Conservation (phyloP, 192 early-diverging fungal genomes). For the Gryganskiella cystojenkinii region DNA sequence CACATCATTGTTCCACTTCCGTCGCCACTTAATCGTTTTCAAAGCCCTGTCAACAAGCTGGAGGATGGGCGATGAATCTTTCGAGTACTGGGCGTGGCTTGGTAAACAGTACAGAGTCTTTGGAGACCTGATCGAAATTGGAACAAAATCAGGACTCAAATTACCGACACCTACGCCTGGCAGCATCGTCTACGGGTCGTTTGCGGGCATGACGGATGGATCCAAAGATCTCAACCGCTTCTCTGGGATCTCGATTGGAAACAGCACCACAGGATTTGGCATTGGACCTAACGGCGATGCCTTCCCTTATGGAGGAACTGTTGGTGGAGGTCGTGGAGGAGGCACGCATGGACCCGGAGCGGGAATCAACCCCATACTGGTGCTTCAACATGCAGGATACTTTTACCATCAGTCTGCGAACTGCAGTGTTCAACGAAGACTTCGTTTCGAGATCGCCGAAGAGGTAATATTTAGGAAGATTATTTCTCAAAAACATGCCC, state of each 20-base stretch:
- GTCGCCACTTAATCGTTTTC: conserved; percentile 74
- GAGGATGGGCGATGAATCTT: conserved; percentile 78
- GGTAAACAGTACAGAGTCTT: conserved; percentile 85
- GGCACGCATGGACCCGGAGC: conserved; percentile 40
- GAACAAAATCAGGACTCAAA: conserved; percentile 72
- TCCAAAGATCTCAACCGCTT: conserved; percentile 48
- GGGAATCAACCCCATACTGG: conserved; percentile 66
- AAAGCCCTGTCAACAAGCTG: conserved; percentile 66
- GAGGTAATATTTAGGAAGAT: too few species aligned
- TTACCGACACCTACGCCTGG: conserved; percentile 70
- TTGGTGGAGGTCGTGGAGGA: conserved; percentile 48
- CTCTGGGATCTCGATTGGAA: conserved; percentile 43
- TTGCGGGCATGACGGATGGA: conserved; percentile 32
- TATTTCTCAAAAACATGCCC: too few species aligned
- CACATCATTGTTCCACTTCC: conserved; percentile 74
- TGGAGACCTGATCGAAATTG: conserved; percentile 81
- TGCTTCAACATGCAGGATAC: conserved; percentile 89
- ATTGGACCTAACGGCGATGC: conserved; percentile 36
- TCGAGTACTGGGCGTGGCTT: conserved; percentile 89
- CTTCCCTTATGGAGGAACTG: conserved; percentile 24
- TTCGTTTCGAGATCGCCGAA: conserved; percentile 63
- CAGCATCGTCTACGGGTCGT: conserved; percentile 54
- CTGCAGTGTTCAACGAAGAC: conserved; percentile 77
- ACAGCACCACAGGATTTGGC: conserved; percentile 46
- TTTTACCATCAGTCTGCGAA: conserved; percentile 84